These are phyloP conservation scores for Sequoiadendron giganteum DNA, from an alignment of 75 land plant species.

Conservation along the genomic window DNA sequence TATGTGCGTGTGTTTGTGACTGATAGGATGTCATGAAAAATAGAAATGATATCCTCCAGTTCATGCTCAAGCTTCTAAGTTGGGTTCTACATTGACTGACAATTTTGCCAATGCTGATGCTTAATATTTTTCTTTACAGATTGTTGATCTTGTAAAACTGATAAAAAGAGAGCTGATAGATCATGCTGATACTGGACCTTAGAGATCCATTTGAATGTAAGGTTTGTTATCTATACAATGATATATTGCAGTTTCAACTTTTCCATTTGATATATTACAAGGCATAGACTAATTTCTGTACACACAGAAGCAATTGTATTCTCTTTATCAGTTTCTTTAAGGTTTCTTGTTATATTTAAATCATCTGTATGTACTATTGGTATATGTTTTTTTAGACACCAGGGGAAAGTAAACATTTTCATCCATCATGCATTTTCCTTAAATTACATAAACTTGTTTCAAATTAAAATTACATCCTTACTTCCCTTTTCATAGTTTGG, in stretches of 20 bases:
- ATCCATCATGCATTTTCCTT: neutral
- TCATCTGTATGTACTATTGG: neutral
- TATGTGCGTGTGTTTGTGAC: neutral
- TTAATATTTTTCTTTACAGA: neutral
- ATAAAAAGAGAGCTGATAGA: conserved; percentile 9
- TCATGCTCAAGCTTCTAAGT: neutral
- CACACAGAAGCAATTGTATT: neutral
- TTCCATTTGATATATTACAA: neutral
- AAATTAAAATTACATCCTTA: no score
- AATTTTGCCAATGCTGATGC: no score
- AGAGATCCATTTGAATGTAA: neutral
- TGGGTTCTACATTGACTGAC: neutral
- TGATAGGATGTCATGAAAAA: neutral
- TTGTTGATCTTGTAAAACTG: conserved; percentile 10
- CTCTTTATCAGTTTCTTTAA: neutral
- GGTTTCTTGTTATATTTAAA: neutral
- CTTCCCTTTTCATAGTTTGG: no score
- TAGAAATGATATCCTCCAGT: neutral
- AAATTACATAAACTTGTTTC: no score
- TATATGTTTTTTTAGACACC: neutral
- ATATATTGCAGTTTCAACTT: neutral
- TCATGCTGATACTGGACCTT: neutral
- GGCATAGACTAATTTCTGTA: neutral
- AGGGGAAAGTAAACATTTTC: neutral
- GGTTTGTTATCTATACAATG: neutral